Conservation (phyloP, 1,284 basidiomycete species). For the Moniliophthora roreri region DNA sequence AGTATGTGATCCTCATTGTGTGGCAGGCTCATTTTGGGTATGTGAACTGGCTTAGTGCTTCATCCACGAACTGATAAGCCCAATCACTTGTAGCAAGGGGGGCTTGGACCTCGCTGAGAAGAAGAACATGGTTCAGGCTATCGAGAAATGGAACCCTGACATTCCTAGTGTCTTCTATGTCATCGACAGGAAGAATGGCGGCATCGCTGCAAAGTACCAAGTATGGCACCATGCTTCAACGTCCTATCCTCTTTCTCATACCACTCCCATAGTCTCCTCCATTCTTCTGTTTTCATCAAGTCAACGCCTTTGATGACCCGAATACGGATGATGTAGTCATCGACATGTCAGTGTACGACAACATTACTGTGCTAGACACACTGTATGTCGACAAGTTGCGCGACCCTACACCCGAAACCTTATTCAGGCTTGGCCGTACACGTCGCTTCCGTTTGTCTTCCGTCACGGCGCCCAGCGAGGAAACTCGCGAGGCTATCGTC, state of each 20-base stretch:
- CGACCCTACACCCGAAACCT: constrained; percentile 1
- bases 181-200: constrained; percentile 33
- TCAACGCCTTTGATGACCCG: constrained; percentile 37
- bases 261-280: constrained; percentile 25
- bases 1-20: constrained; percentile 32
- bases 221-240: constrained; percentile 5
- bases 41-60: not conserved
- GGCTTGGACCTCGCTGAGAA: constrained; percentile 14
- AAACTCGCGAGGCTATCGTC: constrained; percentile 8
- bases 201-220: constrained; percentile 33
- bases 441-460: constrained; percentile 21
- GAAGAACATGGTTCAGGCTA: constrained; percentile 30
- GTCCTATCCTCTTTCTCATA: not conserved
- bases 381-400: constrained; percentile 26
- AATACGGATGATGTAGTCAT: constrained; percentile 31
- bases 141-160: constrained; percentile 30
- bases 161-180: constrained; percentile 33
- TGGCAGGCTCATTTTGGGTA: constrained; percentile 29
- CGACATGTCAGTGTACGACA: constrained; percentile 35
- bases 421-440: constrained; percentile 13
- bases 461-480: constrained; percentile 3
- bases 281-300: constrained; percentile 36
- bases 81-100: constrained; percentile 17
- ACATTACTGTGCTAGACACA: constrained; percentile 28
- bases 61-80: not conserved